Evolutionary conservation across 306 rosid species (phyloP), one percentile per base, ranked within the genome.

Genomic region (Rosa chinensis): DNA sequence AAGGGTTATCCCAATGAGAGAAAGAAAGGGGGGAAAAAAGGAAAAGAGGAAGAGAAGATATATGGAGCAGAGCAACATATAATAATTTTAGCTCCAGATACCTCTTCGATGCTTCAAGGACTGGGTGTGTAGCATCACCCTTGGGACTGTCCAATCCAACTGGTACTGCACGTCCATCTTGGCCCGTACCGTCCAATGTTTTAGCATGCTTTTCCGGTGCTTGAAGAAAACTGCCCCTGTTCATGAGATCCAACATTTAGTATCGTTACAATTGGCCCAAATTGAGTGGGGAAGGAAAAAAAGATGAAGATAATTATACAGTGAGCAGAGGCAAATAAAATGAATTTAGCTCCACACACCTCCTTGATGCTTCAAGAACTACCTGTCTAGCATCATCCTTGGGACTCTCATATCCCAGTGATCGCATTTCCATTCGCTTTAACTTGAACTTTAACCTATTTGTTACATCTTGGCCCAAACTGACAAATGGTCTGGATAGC

Each of bases 361-460:
- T 67, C 49, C 40, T 67, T 40, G 72, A 67, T 67, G 72, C 49
- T 40, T 67, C 72, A 67, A 67, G 17, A 7, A 40, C 49, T 40
- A 18, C 8, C 25, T 40, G 48, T 25, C 71, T 18, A 20, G 72
- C 16, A 66, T 66, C 72, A 66, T 47, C 56, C 45, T 72, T 49
- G 53, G 73, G 32, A 48, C 21, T 23, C 20, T 63, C 43, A 35
- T 63, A 13, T 32, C n/a, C 69, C 40, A 32, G 42, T 63, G 69
- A 39, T 63, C 64, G 32, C 64, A 58, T 21, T 58, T 55, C 61
- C 23, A 78, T 17, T 50, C 61, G 49, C 62, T 67, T 80, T 9
- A 80, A 43, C 79, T 75, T 80, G 48, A 67, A 67, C 72, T 74
- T 80, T 5, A 80, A 43, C 75, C 71, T 80, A 59, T 80, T 80